Base-by-base conservation (phyloP, 345 rosid species). In the Gynandropsis gynandra region DNA sequence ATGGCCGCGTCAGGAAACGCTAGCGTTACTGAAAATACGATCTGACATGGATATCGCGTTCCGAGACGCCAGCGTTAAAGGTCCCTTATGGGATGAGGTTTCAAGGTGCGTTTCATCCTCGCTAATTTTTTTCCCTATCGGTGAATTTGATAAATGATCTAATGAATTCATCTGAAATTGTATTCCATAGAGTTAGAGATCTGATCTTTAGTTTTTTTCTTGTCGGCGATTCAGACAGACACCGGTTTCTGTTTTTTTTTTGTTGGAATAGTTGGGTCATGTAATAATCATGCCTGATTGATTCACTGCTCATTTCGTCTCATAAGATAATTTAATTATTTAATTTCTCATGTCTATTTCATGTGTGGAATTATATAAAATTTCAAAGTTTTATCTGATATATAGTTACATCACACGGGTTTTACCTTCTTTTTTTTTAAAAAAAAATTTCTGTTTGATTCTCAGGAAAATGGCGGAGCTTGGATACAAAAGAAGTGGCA, bases 51-150 rank as follows among this genome's bases (percentile, higher is more conserved):
- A 85, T 62, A 56, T 62, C 47, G 76, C 71, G 46, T 89, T 89
- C 57, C 74, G 85, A 46, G 94, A 86, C 66, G 67, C 72, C 14
- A 71, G 59, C 51, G 69, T 70, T 39, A 89, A 86, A 72, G 87
- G 79, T 49, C 88, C 93, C 44, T 73, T 86, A 8, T 86, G 97
- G 97, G 96, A 89, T 46, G 81, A 86, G 44, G 80, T 86, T 61
- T 86, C 97, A 54, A 78, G 95, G 96, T 89, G 56, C 74, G 55
- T 44, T 61, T 54, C 24, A 16, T 4, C 37, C 33, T 52, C 35
- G 9, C 12, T 36, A 51, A 19, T 39, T 49, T 21, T 54, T 36
- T 56, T 27, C 19, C 29, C 34, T 27, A 13, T 32, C 29, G 29
- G 29, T 15, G 7, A 5, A 45, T 20, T 34, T 12, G 1, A 7